Evolutionary conservation across 2,329 filamentous ascomycete species (phyloP), one percentile per base, ranked within the genome.

Genomic region (Mycogone perniciosa): DNA sequence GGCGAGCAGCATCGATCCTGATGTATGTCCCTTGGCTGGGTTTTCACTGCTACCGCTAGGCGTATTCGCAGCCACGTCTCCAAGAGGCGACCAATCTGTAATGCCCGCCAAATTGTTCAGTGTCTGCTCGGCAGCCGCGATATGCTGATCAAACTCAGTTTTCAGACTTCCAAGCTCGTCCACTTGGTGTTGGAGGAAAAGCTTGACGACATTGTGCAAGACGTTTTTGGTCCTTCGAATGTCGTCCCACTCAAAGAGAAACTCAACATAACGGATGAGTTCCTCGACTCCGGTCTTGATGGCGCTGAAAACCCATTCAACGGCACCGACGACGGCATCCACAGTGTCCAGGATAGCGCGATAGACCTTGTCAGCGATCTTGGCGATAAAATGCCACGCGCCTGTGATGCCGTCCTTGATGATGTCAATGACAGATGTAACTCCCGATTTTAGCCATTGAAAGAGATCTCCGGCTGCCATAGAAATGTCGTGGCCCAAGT

Each of bases 231-330:
- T 46, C 10, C 44, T 31, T 1, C 30, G 8, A 20, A 46, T 46
- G 26, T 46, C 44, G 35, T 46, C 31, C 44, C 44, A 46, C 26
- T 46, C 5, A 11, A 46, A 35, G 11, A 46, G 31, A 27, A 46
- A 46, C 44, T 46, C 44, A 3, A 46, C 3, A 34, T 11, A 46
- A 20, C 11, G 30, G 27, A 34, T 13, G 10, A 35, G 8, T 9
- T 46, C 44, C 31, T 46, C 44, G 7, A 37, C 13, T 11, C 11
- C 31, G 7, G 26, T 27, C 43, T 45, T 13, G 10, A 45, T 31
- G 4, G 9, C 10, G 26, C 39, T 8, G 34, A 45, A 44, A 1
- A 50, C 40, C 40, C 33, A 50, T 29, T 50, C 31, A 30, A 50
- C 41, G 5, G 48, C 48, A n/a, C 33, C 26, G 20, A 50, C 26